Conservation (phyloP, 2,329 filamentous ascomycete species). For the Cryphonectria radicalis region DNA sequence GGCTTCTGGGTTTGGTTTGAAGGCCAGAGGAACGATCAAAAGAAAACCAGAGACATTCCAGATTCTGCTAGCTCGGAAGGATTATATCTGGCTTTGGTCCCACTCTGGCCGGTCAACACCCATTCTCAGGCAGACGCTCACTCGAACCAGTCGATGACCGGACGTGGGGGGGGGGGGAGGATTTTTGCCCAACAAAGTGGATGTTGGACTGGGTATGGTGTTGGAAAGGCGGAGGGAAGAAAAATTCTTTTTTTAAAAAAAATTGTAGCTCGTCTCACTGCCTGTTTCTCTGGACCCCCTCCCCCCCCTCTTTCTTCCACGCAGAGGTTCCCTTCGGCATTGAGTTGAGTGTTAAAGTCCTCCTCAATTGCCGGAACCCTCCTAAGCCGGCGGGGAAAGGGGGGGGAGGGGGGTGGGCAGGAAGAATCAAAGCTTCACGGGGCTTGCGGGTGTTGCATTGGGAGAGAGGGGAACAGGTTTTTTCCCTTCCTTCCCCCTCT, state of each 20-base stretch:
- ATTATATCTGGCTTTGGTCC: background rate
- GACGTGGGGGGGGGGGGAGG: background rate
- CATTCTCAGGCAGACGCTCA: background rate
- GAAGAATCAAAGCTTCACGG: constrained; percentile 22
- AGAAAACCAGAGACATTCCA: background rate
- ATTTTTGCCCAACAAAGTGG: background rate
- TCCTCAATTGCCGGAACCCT: constrained; percentile 18
- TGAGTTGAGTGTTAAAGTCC: constrained; percentile 30
- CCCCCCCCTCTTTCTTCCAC: background rate
- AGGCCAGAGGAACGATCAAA: background rate
- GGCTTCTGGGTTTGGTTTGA: background rate
- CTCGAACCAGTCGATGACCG: background rate
- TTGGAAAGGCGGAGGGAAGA: constrained; percentile 16
- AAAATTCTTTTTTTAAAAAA: background rate
- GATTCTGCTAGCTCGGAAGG: constrained; percentile 27
- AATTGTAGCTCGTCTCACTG: constrained; percentile 29
- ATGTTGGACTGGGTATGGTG: background rate
- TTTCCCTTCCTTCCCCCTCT: background rate
- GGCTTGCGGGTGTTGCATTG: constrained; percentile 19
- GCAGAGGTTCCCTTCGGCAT: background rate
- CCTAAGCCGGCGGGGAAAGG: background rate
- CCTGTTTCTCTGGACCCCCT: constrained; percentile 15
- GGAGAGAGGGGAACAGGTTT: constrained; percentile 18
- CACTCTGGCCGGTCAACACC: background rate
- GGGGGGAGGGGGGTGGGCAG: background rate